Evolutionary conservation across 2,329 filamentous ascomycete genomes (phyloP).

Genomic region (Stachybotrys chartarum): DNA sequence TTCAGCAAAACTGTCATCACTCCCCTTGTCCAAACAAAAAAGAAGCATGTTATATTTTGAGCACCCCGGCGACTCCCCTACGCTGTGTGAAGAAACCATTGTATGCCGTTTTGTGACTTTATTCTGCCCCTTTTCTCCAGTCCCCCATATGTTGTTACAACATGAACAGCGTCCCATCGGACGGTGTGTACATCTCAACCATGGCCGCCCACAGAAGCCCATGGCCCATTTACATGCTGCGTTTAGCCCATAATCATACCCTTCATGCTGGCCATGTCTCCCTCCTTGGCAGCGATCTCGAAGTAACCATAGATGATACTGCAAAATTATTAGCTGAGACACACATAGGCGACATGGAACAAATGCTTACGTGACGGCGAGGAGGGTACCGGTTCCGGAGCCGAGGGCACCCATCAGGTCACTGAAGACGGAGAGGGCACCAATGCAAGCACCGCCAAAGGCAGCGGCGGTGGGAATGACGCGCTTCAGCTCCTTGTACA

Average conservation of each 20-base stretch:
- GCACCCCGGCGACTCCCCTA: neutral
- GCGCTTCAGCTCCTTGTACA: slow-evolving; percentile 99
- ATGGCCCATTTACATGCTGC: neutral
- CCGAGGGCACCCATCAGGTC: slow-evolving; percentile 94
- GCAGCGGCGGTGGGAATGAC: slow-evolving; percentile 97
- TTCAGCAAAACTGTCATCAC: no score
- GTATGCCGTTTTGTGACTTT: slow-evolving; percentile 4
- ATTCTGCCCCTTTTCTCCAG: neutral
- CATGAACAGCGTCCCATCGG: neutral
- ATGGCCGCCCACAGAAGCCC: neutral
- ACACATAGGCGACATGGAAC: neutral
- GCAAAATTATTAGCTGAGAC: slow-evolving; percentile 21
- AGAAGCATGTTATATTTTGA: neutral
- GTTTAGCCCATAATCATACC: slow-evolving; percentile 63
- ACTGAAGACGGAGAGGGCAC: slow-evolving; percentile 89
- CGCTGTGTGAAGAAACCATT: neutral
- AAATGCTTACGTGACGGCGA: slow-evolving; percentile 87
- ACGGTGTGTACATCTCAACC: slow-evolving; percentile 2
- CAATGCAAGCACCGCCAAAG: slow-evolving; percentile 98
- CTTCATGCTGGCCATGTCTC: slow-evolving; percentile 80
- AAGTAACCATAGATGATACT: slow-evolving; percentile 99
- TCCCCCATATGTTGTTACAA: slow-evolving; percentile 6
- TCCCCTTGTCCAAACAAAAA: neutral
- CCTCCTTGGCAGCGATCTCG: slow-evolving; percentile 97
- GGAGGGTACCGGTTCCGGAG: slow-evolving; percentile 93